Conservation (phyloP, 2,329 filamentous ascomycete genomes). For the Cladosporium phlei region DNA sequence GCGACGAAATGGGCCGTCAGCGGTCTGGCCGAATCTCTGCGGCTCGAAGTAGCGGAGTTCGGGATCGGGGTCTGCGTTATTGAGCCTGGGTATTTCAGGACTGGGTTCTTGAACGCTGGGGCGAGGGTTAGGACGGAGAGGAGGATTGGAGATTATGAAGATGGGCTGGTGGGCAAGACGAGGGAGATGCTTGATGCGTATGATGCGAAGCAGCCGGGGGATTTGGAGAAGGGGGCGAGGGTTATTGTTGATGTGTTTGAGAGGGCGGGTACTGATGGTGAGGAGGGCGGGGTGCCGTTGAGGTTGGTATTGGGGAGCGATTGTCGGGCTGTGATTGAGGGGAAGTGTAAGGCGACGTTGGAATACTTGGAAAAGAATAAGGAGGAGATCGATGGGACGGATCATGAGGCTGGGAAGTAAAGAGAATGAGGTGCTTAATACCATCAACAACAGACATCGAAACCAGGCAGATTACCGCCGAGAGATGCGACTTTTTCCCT, state of each 20-base stretch:
- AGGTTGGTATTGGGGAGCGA: constrained; percentile 55
- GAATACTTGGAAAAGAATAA: constrained; percentile 49
- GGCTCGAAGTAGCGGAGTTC: constrained; percentile 39
- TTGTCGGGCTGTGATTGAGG: constrained; percentile 30
- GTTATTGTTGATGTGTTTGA: constrained; percentile 55
- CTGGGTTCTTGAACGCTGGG: constrained; percentile 41
- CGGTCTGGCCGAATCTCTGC: constrained; percentile 43
- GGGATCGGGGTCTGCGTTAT: constrained; percentile 42
- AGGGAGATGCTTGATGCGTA: constrained; percentile 31
- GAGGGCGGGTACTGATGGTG: constrained; percentile 39
- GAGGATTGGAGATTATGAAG: constrained; percentile 29
- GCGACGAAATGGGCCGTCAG: constrained; percentile 47
- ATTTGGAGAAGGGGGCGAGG: constrained; percentile 50
- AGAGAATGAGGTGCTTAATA: not conserved
- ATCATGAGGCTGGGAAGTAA: constrained; percentile 12
- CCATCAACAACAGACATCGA: not conserved
- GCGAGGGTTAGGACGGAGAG: constrained; percentile 15
- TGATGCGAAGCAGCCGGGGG: constrained; percentile 51
- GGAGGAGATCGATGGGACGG: constrained; percentile 31
- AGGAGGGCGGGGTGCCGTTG: constrained; percentile 49
- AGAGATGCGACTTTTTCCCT: too few species aligned
- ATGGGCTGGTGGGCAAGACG: constrained; percentile 32
- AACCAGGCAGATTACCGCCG: too few species aligned
- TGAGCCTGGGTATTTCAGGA: constrained; percentile 53
- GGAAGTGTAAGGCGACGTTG: constrained; percentile 42